phyloP scores from a whole-genome alignment of 148 eudicot species.

The Rhododendron ovatum region DNA sequence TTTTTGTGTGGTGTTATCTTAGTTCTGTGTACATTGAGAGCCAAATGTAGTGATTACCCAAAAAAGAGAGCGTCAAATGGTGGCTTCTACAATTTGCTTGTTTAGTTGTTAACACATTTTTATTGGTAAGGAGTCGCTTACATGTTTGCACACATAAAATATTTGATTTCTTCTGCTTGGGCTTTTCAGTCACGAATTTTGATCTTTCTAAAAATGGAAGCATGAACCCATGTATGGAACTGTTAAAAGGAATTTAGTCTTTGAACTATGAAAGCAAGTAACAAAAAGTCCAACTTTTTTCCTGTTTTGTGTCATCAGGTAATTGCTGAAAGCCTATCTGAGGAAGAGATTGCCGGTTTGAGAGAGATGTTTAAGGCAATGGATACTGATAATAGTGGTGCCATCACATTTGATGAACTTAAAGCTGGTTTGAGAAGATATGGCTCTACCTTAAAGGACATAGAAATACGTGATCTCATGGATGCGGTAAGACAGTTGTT shows the following conservation, averaged over 20 bases:
- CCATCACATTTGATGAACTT: slow-evolving; percentile 95
- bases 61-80: background rate
- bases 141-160: background rate
- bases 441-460: slow-evolving; percentile 94
- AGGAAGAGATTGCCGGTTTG: slow-evolving; percentile 95
- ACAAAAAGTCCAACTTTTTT: background rate
- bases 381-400: slow-evolving; percentile 98
- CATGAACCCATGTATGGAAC: background rate
- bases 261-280: background rate
- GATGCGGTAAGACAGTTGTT: slow-evolving; percentile 65
- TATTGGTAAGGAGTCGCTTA: background rate
- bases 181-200: background rate
- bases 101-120: background rate
- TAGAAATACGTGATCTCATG: slow-evolving; percentile 91
- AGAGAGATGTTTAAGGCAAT: slow-evolving; percentile 90
- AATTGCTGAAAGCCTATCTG: slow-evolving; percentile 97
- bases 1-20: background rate
- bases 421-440: slow-evolving; percentile 92
- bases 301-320: slow-evolving; percentile 48
- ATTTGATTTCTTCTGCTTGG: background rate
- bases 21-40: background rate
- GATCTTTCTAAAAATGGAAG: background rate
- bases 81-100: background rate
- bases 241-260: background rate
- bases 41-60: background rate